A percentile compares a stretch with the other conserved stretches of the same genome.
Evolutionary conservation across 2,329 filamentous ascomycete species (phyloP).

Genomic region (Sodiomyces alkalinus): DNA sequence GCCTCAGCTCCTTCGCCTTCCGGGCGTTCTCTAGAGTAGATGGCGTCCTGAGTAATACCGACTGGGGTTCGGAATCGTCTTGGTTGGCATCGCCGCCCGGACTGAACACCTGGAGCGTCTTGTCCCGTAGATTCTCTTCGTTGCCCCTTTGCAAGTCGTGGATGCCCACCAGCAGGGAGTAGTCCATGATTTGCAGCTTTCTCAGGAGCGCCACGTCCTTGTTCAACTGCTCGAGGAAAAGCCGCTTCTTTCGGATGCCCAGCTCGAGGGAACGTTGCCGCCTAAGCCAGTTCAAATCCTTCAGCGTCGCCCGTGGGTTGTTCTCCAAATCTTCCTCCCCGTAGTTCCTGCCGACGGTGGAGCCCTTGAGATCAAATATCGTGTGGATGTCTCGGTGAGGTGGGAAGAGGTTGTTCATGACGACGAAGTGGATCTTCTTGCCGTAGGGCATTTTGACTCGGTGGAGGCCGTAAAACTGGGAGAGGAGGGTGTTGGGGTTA

Average conservation of each 20-base stretch:
- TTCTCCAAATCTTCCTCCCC: slow-evolving; percentile 73
- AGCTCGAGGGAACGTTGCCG: slow-evolving; percentile 75
- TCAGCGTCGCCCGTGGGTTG: slow-evolving; percentile 85
- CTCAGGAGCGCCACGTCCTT: slow-evolving; percentile 78
- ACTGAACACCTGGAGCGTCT: slow-evolving; percentile 87
- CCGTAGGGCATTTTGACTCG: slow-evolving; percentile 97
- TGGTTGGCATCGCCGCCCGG: slow-evolving; percentile 55
- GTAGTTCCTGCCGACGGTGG: slow-evolving; percentile 84
- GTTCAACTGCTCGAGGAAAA: slow-evolving; percentile 81
- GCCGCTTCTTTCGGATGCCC: slow-evolving; percentile 71
- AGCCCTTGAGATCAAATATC: slow-evolving; percentile 94
- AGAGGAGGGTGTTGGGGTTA: slow-evolving; percentile 92
- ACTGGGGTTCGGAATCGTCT: slow-evolving; percentile 44
- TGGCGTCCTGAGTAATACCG: slow-evolving; percentile 68
- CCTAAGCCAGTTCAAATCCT: slow-evolving; percentile 92
- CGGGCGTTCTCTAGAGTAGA: slow-evolving; percentile 85
- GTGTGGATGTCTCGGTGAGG: slow-evolving; percentile 94
- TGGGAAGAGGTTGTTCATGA: slow-evolving; percentile 99
- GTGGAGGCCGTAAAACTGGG: slow-evolving; percentile 94
- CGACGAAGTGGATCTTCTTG: slow-evolving; percentile 96
- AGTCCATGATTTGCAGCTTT: slow-evolving; percentile 93
- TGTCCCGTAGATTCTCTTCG: slow-evolving; percentile 79
- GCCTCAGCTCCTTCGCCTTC: slow-evolving; percentile 78
- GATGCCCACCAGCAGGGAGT: slow-evolving; percentile 86
- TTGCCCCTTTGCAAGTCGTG: slow-evolving; percentile 85